Conservation (phyloP, 2,329 filamentous ascomycete species). For the Beauveria sp. region DNA sequence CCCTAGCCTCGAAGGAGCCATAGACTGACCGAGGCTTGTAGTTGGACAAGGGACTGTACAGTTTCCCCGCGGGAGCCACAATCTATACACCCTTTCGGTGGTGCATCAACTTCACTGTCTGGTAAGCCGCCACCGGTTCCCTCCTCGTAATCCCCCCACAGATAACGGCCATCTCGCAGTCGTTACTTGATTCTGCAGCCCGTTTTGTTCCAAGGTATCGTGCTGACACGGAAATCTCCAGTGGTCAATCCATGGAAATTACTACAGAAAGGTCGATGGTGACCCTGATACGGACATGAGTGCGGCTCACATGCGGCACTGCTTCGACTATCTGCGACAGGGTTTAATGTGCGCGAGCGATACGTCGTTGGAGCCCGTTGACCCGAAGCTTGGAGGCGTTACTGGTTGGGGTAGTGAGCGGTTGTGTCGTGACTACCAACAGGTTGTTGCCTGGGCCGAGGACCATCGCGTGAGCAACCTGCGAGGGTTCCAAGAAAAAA, state of each 20-base stretch:
- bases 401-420: background rate
- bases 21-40: background rate
- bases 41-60: background rate
- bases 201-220: background rate
- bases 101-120: slow-evolving; percentile 1
- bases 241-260: background rate
- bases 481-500: background rate
- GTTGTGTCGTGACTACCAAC: background rate
- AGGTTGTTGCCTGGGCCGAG: background rate
- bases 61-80: background rate
- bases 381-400: background rate
- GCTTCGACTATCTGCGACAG: background rate
- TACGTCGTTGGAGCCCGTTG: background rate
- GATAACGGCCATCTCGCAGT: background rate
- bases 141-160: too few species aligned
- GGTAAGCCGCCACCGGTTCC: background rate
- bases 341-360: background rate
- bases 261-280: background rate
- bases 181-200: background rate
- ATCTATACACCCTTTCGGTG: background rate
- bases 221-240: background rate
- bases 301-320: background rate
- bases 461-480: background rate
- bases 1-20: background rate
- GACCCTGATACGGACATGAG: background rate